Conservation (phyloP, 305 asterid species). For the Fraxinus latifolia region DNA sequence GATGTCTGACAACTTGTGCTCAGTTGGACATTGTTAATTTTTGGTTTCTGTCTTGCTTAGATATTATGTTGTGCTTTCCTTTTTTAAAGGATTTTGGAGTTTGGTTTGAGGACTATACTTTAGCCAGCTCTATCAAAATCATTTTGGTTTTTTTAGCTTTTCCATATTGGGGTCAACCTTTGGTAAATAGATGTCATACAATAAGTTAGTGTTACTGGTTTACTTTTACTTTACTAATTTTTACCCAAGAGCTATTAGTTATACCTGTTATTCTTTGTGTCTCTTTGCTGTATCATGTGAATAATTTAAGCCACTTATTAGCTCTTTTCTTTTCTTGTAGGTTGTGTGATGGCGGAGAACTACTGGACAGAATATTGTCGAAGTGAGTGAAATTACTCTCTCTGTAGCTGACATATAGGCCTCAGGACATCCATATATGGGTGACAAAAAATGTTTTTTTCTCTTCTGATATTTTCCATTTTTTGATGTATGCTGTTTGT, state of each 20-base stretch:
- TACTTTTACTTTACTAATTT: neutral
- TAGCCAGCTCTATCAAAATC: neutral
- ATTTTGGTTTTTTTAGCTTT: neutral
- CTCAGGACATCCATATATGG: neutral
- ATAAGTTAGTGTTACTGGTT: neutral
- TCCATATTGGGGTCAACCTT: neutral
- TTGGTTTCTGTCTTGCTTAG: neutral
- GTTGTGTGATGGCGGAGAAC: slow-evolving; percentile 98
- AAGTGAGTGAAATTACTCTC: slow-evolving; percentile 45
- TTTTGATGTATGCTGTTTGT: slow-evolving; percentile 25
- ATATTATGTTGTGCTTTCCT: neutral
- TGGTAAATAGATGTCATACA: neutral
- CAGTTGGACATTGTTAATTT: neutral
- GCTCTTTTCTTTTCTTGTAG: slow-evolving; percentile 37
- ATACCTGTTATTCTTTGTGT: neutral
- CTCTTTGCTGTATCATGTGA: neutral
- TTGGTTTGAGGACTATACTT: neutral
- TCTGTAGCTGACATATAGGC: neutral
- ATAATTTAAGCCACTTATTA: slow-evolving; percentile 8
- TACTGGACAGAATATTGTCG: slow-evolving; percentile 75
- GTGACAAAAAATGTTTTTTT: neutral
- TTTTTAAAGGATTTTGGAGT: neutral
- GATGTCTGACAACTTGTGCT: neutral
- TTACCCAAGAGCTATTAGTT: neutral
- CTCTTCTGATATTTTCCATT: slow-evolving; percentile 21